Evolutionary conservation across 2,329 filamentous ascomycete genomes (phyloP).

Genomic region (Diaporthe vexans): DNA sequence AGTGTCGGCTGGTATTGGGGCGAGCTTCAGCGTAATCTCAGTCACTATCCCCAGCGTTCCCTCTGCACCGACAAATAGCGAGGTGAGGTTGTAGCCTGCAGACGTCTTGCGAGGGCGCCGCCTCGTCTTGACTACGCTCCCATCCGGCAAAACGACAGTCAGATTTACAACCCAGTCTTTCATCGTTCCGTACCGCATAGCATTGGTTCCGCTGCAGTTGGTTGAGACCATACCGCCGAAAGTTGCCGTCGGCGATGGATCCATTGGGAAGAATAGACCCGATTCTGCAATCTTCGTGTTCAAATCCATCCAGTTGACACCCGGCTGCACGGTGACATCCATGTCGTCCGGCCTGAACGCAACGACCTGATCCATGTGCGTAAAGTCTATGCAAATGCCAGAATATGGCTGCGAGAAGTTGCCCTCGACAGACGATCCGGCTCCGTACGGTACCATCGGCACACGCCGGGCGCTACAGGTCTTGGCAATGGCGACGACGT

Average conservation of each 20-base stretch:
- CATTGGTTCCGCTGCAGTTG: slow-evolving; percentile 74
- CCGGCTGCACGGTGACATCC: slow-evolving; percentile 80
- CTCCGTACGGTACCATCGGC: slow-evolving; percentile 82
- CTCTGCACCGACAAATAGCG: slow-evolving; percentile 78
- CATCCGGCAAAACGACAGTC: slow-evolving; percentile 79
- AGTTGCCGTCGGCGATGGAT: slow-evolving; percentile 74
- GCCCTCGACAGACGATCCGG: slow-evolving; percentile 79
- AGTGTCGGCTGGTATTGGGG: slow-evolving; percentile 73
- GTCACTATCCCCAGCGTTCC: slow-evolving; percentile 80
- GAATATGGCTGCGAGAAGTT: slow-evolving; percentile 78
- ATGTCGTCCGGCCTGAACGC: slow-evolving; percentile 76
- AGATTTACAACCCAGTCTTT: slow-evolving; percentile 81
- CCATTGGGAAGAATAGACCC: slow-evolving; percentile 78
- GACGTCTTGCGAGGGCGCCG: slow-evolving; percentile 76
- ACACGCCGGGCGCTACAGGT: slow-evolving; percentile 74
- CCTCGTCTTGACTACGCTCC: slow-evolving; percentile 78
- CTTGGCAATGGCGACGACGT: slow-evolving; percentile 74
- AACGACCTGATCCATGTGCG: slow-evolving; percentile 75
- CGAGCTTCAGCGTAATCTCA: slow-evolving; percentile 77
- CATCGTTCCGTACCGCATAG: slow-evolving; percentile 79
- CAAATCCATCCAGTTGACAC: slow-evolving; percentile 76
- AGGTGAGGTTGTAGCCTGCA: slow-evolving; percentile 80
- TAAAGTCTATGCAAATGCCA: slow-evolving; percentile 79
- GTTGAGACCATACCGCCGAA: slow-evolving; percentile 76
- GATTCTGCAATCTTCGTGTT: slow-evolving; percentile 74